Percentiles rank a stretch among this genome's conserved stretches.
These are phyloP conservation scores for Candida labiduridarum DNA, from an alignment of 1,139 yeast genomes.

Conservation along the genomic window DNA sequence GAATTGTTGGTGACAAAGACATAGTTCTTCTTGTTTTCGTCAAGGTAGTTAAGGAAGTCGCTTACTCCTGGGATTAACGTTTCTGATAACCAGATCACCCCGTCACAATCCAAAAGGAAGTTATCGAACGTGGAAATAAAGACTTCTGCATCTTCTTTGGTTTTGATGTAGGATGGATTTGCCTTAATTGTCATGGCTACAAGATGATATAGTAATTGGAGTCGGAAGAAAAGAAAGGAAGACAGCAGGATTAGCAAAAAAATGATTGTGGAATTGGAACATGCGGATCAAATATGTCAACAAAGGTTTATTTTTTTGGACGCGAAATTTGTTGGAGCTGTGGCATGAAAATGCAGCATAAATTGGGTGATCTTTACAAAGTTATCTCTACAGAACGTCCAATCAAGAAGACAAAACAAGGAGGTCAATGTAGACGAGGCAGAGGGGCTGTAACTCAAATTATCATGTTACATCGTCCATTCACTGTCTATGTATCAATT, in stretches of 20 bases:
- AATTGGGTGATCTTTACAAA: too few species aligned
- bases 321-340: too few species aligned
- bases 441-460: too few species aligned
- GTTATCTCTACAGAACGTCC: too few species aligned
- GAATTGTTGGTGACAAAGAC: constrained; percentile 47
- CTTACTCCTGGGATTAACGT: constrained; percentile 69
- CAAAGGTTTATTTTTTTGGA: too few species aligned
- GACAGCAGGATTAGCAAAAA: not conserved
- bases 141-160: constrained; percentile 48
- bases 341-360: too few species aligned
- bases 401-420: too few species aligned
- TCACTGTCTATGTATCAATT: too few species aligned
- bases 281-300: too few species aligned
- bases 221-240: not conserved
- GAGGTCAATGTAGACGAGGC: too few species aligned
- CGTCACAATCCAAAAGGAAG: constrained; percentile 92
- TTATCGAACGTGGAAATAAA: constrained; percentile 71
- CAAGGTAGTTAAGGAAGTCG: constrained; percentile 63
- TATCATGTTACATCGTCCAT: too few species aligned
- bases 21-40: constrained; percentile 35
- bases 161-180: constrained; percentile 29
- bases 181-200: constrained; percentile 14
- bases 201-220: not conserved
- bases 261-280: too few species aligned
- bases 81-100: constrained; percentile 87